phyloP scores from a whole-genome alignment of 768 basidiomycete genomes.

The Kwoniella europaea region DNA sequence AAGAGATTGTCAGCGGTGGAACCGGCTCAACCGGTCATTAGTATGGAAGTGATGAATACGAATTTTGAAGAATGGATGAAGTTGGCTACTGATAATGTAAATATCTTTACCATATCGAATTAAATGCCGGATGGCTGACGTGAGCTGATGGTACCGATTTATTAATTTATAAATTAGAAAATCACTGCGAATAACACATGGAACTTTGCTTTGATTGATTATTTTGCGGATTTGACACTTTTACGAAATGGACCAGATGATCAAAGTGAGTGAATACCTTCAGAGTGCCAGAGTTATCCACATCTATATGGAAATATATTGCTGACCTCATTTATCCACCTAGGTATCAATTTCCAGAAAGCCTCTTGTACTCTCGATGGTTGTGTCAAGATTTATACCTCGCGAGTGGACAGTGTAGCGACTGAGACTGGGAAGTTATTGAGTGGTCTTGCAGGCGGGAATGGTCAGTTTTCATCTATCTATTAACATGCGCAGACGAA shows the following conservation, averaged over 20 bases:
- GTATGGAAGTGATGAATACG: constrained; percentile 82
- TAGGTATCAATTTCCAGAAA: constrained; percentile 95
- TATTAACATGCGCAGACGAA: no score
- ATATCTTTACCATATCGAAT: constrained; percentile 43
- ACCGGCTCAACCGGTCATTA: constrained; percentile 44
- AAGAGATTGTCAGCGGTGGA: constrained; percentile 51
- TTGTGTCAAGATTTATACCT: constrained; percentile 99
- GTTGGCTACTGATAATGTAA: constrained; percentile 96
- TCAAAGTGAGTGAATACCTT: no score
- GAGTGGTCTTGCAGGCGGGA: constrained; percentile 74
- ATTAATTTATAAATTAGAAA: constrained; percentile 68
- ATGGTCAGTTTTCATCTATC: constrained; percentile 14
- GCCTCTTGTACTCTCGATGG: constrained; percentile 96
- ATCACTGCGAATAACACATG: constrained; percentile 97
- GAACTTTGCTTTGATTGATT: constrained; percentile 97
- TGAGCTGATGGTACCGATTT: no score
- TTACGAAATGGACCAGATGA: constrained; percentile 91
- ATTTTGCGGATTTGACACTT: constrained; percentile 97
- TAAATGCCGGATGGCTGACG: no score
- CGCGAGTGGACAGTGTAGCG: constrained; percentile 92
- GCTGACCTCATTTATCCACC: no score
- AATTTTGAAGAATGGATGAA: constrained; percentile 99
- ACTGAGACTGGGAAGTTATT: constrained; percentile 95
- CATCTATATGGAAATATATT: no score
- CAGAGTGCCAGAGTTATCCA: no score